A percentile compares a stretch with the other conserved stretches of the same genome.
Evolutionary conservation across 2,329 filamentous ascomycete genomes (phyloP).

Genomic region (Fusarium avenaceum): DNA sequence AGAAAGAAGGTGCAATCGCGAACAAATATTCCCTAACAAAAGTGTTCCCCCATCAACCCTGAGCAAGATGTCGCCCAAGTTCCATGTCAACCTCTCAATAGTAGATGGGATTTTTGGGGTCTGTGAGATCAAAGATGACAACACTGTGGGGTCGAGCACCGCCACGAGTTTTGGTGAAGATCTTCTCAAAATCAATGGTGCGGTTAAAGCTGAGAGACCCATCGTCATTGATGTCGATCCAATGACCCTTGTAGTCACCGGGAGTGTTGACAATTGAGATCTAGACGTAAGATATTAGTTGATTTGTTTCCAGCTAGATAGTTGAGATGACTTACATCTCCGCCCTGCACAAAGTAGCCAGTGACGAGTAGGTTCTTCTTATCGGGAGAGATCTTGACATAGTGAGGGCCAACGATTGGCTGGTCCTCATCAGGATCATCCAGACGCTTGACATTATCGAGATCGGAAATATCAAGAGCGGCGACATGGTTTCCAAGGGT

Average conservation of each 20-base stretch:
- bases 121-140: slow-evolving; percentile 69
- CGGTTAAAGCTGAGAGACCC: slow-evolving; percentile 71
- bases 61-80: no score
- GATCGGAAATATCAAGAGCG: slow-evolving; percentile 57
- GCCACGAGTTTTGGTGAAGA: slow-evolving; percentile 65
- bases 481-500: slow-evolving; percentile 72
- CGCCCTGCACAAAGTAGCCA: slow-evolving; percentile 76
- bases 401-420: slow-evolving; percentile 72
- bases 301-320: neutral
- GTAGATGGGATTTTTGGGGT: slow-evolving; percentile 65
- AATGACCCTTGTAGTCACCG: slow-evolving; percentile 72
- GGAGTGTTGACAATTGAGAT: slow-evolving; percentile 73
- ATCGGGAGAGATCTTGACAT: slow-evolving; percentile 73
- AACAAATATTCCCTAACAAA: no score
- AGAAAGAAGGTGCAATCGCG: no score
- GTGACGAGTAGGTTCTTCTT: slow-evolving; percentile 74
- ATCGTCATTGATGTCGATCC: slow-evolving; percentile 69
- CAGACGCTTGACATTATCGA: slow-evolving; percentile 71
- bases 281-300: neutral
- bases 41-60: no score
- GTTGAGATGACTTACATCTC: slow-evolving; percentile 55
- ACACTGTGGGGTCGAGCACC: slow-evolving; percentile 69
- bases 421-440: slow-evolving; percentile 71
- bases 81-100: slow-evolving; percentile 52
- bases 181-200: slow-evolving; percentile 67